Percentiles rank a stretch among this genome's conserved stretches.
Evolutionary conservation across 495 filamentous ascomycete genomes (phyloP).

Genomic region (Glonium stellatum): DNA sequence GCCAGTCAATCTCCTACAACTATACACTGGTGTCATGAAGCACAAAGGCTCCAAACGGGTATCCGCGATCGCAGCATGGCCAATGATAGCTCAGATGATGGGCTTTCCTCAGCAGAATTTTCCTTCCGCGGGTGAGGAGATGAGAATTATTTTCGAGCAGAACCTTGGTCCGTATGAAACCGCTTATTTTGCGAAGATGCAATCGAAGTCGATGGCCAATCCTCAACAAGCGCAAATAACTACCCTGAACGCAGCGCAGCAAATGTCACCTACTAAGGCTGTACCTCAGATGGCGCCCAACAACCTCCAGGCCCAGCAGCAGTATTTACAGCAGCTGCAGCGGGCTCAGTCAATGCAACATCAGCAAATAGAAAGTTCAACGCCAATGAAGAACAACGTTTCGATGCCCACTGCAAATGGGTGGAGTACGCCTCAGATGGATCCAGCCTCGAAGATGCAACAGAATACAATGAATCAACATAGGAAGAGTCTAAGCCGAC

Average conservation of each 20-base stretch:
- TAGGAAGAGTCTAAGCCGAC: conserved; percentile 41
- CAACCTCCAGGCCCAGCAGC: conserved; percentile 34
- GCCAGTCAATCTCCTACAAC: conserved; percentile 59
- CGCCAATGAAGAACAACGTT: conserved; percentile 23
- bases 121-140: conserved; percentile 56
- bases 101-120: conserved; percentile 60
- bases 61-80: conserved; percentile 61
- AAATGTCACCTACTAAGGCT: conserved; percentile 42
- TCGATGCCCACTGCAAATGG: conserved; percentile 18
- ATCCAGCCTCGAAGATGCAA: conserved; percentile 9
- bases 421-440: conserved; percentile 23
- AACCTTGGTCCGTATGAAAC: conserved; percentile 66
- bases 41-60: conserved; percentile 67
- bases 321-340: conserved; percentile 40
- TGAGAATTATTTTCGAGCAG: conserved; percentile 64
- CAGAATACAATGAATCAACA: conserved; percentile 35
- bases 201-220: conserved; percentile 4
- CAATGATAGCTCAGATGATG: conserved; percentile 58
- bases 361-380: conserved; percentile 29
- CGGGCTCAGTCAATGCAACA: conserved; percentile 29
- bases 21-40: conserved; percentile 70
- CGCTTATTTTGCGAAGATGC: conserved; percentile 10
- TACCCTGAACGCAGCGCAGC: conserved; percentile 35
- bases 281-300: conserved; percentile 40
- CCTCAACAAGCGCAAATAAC: conserved; percentile 34